Evolutionary conservation across 495 filamentous ascomycete genomes (phyloP), one percentile per base, ranked within the genome.

Genomic region (Aspergillus heteromorphus): DNA sequence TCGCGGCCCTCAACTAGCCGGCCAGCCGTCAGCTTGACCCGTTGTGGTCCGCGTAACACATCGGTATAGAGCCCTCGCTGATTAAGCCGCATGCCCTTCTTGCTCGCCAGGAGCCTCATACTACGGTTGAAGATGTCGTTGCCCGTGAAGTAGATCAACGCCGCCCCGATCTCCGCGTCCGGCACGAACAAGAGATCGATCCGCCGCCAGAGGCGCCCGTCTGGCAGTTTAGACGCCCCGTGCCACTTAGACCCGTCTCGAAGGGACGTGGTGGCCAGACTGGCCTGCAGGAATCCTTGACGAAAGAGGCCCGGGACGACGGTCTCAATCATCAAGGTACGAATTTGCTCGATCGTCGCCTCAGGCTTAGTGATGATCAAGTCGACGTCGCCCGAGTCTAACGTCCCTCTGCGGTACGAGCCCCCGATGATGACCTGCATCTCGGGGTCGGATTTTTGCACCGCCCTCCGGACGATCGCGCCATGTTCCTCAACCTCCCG

Each of bases 91-190:
- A 95, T 92, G 0, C 84, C 83, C 65, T 90, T 93, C 75, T 83
- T 92, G 27, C 84, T 84, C 20, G 91, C 89, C 45, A 97, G 73
- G 10, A 97, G 69, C 58, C 93, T 70, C 69, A 97, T 81, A 52
- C 88, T 93, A 25, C 92, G 78, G 62, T 98, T 98, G 73, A 98
- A 98, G 47, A 97, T 91, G 63, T 96, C 92, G 61, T 96, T 95
- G 1, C 93, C 93, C 0, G 93, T 97, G 60, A 97, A 98, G 63
- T 98, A 98, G 48, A 98, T 80, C 62, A 97, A 65, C 1, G 93
- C 92, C 0, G 93, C 93, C 2, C 93, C 93, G 38, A 92, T 74
- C 70, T 96, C 85, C 0, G 79, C 75, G 56, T 84, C 82, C 0
- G 91, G 91, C 11, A 96, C 93, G 14, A 96, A 79, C 0, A 98